Base-by-base conservation (phyloP, 1,284 basidiomycete species). In the Apiotrichum porosum region DNA sequence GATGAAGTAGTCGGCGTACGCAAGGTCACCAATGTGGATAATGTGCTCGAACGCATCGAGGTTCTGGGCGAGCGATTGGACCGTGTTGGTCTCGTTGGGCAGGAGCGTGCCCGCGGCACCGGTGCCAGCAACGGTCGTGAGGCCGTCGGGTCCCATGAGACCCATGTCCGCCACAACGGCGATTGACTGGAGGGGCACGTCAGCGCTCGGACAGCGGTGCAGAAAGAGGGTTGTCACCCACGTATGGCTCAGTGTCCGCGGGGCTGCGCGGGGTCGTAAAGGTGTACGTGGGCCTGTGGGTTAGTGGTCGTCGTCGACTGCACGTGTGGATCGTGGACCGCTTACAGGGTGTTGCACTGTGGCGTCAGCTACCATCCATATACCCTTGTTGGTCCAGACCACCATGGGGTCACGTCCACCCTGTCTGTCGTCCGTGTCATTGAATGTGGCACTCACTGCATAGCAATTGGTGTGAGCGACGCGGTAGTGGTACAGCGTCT, bases 141-240 rank as follows among this genome's bases (percentile, higher is more conserved):
- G 49, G 0, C 66, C 66, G 34, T 67, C 51, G 9, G 58, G 56
- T 9, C 62, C 64, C 65, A 68, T 66, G 14, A 64, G 43, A 3
- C 65, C 65, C 49, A 67, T 54, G 42, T 66, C 65, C 9, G 50
- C 61, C 21, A 60, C 57, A 8, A 58, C 34, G 0, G 62, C 63
- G 15, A 61, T 46, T 2, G 63, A 49, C 55, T 57, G 42, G 1
- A 13, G 19, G 14, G 34, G n/a, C 41, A 22, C 6, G 10, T 6
- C 2, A 22, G 33, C 19, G n/a, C n/a, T n/a, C n/a, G n/a, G n/a
- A n/a, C n/a, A n/a, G n/a, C n/a, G n/a, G n/a, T n/a, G n/a, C n/a
- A n/a, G n/a, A n/a, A 10, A 0, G 4, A 5, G 8, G 6, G 21
- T 17, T 6, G 3, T 12, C 9, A 45, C 54, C 40, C 24, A 54